Percentiles rank a stretch among this genome's conserved stretches.
Evolutionary conservation across 768 basidiomycete species (phyloP).

Genomic region (Phylloporus scabripes): DNA sequence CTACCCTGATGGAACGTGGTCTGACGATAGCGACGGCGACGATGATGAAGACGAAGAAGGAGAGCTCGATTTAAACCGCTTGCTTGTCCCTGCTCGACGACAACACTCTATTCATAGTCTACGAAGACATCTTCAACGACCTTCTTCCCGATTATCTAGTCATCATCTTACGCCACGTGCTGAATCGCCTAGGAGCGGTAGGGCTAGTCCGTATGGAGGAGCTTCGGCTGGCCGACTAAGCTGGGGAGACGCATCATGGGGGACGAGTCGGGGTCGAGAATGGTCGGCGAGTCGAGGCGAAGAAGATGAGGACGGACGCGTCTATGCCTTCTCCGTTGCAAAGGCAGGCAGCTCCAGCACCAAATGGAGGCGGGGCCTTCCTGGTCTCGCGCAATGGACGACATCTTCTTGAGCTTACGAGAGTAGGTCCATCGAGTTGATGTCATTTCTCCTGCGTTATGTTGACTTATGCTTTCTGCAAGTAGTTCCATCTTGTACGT

Average conservation of each 20-base stretch:
- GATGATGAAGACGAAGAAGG: constrained; percentile 45
- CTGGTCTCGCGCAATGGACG: constrained; percentile 30
- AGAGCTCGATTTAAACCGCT: constrained; percentile 59
- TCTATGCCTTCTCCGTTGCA: constrained; percentile 20
- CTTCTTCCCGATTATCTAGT: constrained; percentile 3
- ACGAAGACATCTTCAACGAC: constrained; percentile 50
- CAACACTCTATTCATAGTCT: constrained; percentile 72
- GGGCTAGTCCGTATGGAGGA: constrained; percentile 14
- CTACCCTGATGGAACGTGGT: constrained; percentile 11
- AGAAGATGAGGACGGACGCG: constrained; percentile 26
- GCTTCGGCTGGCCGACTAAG: constrained; percentile 4
- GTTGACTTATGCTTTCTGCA: constrained; percentile 7
- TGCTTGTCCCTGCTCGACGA: constrained; percentile 65
- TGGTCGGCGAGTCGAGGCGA: constrained; percentile 28
- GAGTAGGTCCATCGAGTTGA: background rate
- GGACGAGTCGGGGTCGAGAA: constrained; percentile 14
- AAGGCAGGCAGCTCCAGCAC: constrained; percentile 14
- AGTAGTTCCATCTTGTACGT: constrained; percentile 10
- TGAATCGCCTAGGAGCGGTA: constrained; percentile 15
- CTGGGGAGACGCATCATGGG: constrained; percentile 22
- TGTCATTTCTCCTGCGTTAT: background rate
- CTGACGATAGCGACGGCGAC: constrained; percentile 28
- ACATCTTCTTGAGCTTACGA: constrained; percentile 17
- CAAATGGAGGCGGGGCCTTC: constrained; percentile 31
- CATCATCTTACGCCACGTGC: constrained; percentile 13